Evolutionary conservation across 192 early-diverging fungal genomes (phyloP).

Genomic region (Rhizoclosmatium globosum): DNA sequence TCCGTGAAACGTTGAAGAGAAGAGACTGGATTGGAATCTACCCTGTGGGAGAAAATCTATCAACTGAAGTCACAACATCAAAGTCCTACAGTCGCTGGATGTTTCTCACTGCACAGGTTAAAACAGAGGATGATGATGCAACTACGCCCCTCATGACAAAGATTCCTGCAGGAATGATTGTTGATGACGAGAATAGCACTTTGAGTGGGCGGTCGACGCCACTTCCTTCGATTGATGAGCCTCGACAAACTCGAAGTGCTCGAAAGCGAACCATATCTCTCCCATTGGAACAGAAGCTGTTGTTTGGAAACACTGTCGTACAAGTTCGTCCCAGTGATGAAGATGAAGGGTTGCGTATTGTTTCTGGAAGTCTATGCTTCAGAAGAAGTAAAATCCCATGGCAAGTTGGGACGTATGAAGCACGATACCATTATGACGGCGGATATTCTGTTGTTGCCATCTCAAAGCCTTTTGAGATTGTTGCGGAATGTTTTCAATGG

Average conservation of each 20-base stretch:
- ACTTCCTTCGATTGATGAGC: conserved; percentile 27
- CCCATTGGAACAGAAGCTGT: neutral
- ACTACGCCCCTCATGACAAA: conserved; percentile 37
- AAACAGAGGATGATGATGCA: conserved; percentile 29
- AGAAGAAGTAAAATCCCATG: conserved; percentile 78
- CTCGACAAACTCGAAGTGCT: conserved; percentile 35
- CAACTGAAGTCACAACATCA: conserved; percentile 76
- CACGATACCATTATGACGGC: conserved; percentile 90
- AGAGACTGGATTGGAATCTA: conserved; percentile 97
- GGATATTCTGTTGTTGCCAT: conserved; percentile 82
- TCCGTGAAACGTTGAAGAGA: conserved; percentile 69
- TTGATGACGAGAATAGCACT: no score
- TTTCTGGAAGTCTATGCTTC: conserved; percentile 70
- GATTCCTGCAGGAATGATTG: neutral
- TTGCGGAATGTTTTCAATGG: conserved; percentile 43
- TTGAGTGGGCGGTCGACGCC: neutral
- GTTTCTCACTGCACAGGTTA: conserved; percentile 62
- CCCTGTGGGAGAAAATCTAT: conserved; percentile 78
- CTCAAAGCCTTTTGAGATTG: conserved; percentile 83
- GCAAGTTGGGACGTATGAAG: conserved; percentile 88
- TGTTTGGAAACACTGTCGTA: conserved; percentile 45
- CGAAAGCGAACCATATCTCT: neutral
- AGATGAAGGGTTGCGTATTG: conserved; percentile 42
- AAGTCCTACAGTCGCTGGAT: conserved; percentile 76
- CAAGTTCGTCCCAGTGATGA: conserved; percentile 3